Base-by-base conservation (phyloP, 2,329 filamentous ascomycete genomes). In the Fusarium lateritium region DNA sequence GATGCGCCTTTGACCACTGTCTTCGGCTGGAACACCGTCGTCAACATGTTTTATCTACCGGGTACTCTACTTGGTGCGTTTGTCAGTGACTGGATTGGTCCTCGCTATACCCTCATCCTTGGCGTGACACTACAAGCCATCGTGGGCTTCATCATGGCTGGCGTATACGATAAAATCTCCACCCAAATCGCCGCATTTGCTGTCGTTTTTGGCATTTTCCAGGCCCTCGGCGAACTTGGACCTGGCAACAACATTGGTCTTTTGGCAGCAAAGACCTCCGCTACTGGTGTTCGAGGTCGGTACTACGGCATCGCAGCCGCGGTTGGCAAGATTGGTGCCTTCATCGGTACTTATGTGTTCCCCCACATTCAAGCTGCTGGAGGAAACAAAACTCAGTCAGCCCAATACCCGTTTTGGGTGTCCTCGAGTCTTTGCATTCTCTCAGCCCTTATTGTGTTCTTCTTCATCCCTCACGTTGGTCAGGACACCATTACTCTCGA, bases 181-280 rank as follows among this genome's bases (percentile, higher is more conserved):
- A 85, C 88, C 52, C 62, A 79, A 26, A 75, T 81, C 11, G 80
- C 78, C 6, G 79, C 65, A 8, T 80, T 81, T 28, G 77, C 78
- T 14, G 77, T 81, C 11, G 74, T 81, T 1, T 81, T 79, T 8
- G 79, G 79, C 7, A 78, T 81, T 31, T 81, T 81, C 66, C 72
- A 78, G 39, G 73, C 79, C 1, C 76, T 80, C 5, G 79, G 80
- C 46, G 79, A 81, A 78, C 81, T 97, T 40, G 94, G 94, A 0
- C 94, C 94, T 0, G 94, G 94, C 14, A 92, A 97, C 82, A 97
- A 97, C 78, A 97, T 97, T 71, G 94, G 94, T 4, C 86, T 97
- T 1, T 79, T 97, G 31, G 94, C 94, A 0, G 92, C 92, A 46
- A 97, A 97, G 83, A 94, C 93, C 3, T 94, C 90, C 73, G 93